These are phyloP conservation scores for Diospyros lotus DNA, from an alignment of 148 eudicot genomes.

Conservation along the genomic window DNA sequence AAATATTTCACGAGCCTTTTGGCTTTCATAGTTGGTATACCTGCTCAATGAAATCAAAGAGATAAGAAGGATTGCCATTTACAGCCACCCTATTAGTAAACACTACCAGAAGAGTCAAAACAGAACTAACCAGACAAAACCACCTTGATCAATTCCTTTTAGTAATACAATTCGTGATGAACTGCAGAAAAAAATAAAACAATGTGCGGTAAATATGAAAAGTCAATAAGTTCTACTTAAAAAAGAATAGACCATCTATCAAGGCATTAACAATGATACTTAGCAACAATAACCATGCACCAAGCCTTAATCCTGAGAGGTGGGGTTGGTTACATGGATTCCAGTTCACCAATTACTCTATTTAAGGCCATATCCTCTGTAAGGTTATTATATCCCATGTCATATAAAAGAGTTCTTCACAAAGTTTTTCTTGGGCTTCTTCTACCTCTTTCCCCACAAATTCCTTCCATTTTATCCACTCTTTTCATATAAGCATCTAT, in stretches of 20 bases:
- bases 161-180: slow-evolving; percentile 92
- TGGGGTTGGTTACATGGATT: no score
- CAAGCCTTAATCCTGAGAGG: no score
- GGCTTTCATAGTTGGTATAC: slow-evolving; percentile 94
- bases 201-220: neutral
- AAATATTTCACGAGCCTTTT: slow-evolving; percentile 63
- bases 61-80: neutral
- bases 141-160: slow-evolving; percentile 83
- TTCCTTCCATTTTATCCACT: no score
- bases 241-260: neutral
- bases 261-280: neutral
- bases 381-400: no score
- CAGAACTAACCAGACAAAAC: slow-evolving; percentile 83
- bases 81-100: neutral
- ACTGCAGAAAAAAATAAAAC: slow-evolving; percentile 35
- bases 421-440: no score
- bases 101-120: slow-evolving; percentile 6
- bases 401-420: no score
- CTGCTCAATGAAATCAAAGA: slow-evolving; percentile 27
- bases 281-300: no score
- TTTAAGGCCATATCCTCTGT: no score
- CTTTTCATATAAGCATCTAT: no score
- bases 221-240: neutral
- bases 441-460: no score
- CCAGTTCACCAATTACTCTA: no score